Evolutionary conservation across 73 alveolate genomes (phyloP).

Genomic region (Diophrys appendiculata): DNA sequence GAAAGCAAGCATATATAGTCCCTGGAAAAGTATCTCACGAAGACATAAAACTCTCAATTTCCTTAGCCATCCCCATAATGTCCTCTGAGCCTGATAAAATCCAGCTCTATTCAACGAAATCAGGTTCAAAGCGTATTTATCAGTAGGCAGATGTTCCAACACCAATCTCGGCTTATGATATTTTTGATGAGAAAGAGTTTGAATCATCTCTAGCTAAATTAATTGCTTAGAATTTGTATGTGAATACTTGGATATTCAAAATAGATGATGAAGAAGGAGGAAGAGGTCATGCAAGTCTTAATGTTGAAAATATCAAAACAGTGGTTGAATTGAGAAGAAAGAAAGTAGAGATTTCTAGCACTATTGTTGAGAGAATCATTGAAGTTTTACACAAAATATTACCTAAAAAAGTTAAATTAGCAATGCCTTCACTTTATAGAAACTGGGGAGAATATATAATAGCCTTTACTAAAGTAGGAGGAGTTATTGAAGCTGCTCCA

Average conservation of each 20-base stretch:
- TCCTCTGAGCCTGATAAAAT: slow-evolving; percentile 60
- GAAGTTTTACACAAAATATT: slow-evolving; percentile 58
- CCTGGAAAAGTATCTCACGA: slow-evolving; percentile 59
- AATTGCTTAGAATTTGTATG: slow-evolving; percentile 56
- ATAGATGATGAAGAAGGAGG: slow-evolving; percentile 76
- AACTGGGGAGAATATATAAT: slow-evolving; percentile 66
- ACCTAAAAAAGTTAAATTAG: slow-evolving; percentile 60
- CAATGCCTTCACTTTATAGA: slow-evolving; percentile 56
- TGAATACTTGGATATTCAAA: slow-evolving; percentile 68
- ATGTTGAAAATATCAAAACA: slow-evolving; percentile 55
- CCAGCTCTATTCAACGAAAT: slow-evolving; percentile 47
- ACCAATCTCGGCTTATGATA: slow-evolving; percentile 74
- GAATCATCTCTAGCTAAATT: slow-evolving; percentile 56
- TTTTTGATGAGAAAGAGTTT: slow-evolving; percentile 53
- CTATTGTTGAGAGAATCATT: slow-evolving; percentile 35
- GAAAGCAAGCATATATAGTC: slow-evolving; percentile 60
- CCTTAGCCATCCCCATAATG: slow-evolving; percentile 60
- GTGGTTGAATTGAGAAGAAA: slow-evolving; percentile 59
- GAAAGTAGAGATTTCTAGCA: slow-evolving; percentile 58
- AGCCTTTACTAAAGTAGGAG: slow-evolving; percentile 63
- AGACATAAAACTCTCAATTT: slow-evolving; percentile 62
- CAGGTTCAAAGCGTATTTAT: slow-evolving; percentile 67
- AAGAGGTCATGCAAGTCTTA: slow-evolving; percentile 69
- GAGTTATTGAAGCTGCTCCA: slow-evolving; percentile 78
- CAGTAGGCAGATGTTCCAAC: slow-evolving; percentile 63